Base-by-base conservation (phyloP, 495 filamentous ascomycete species). In the Penicillium cinerascens region DNA sequence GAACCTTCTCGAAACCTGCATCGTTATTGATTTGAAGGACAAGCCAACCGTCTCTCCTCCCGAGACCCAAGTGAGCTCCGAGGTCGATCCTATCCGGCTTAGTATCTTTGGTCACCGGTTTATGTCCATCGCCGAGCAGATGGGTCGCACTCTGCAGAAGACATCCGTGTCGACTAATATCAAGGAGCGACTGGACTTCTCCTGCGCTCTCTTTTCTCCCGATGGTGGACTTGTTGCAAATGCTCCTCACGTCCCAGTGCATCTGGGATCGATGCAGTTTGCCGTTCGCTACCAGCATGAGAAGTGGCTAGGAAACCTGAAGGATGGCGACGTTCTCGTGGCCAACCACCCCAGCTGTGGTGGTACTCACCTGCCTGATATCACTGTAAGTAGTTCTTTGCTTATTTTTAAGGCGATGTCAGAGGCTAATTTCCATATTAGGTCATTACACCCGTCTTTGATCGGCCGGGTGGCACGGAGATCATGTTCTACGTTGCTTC, bases 101-200 rank as follows among this genome's bases (percentile, higher is more conserved):
- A 95, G 85, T 65, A 95, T 98, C 52, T 98, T 98, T 60, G 90
- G 90, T 1, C 92, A 98, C 66, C 78, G 93, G 1, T 98, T 98
- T 74, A 98, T 98, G 93, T 91, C 92, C 11, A 97, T 98, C 64
- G 93, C 93, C 3, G 93, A 98, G 70, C 92, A 97, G 66, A 97
- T 97, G 92, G 93, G 93, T 4, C 77, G 91, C 47, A 92, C 93
- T 2, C 76, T 98, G 23, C 93, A 97, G 59, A 98, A 97, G 78
- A 98, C 93, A 0, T 92, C 89, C 55, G 93, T 98, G 42, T 95
- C 89, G 51, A 98, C 93, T 4, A 98, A 98, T 64, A 93, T 98
- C 61, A 98, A 98, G 62, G 93, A 98, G 69, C 85, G 93, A 2
- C 80, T 98, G 4, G 93, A 98, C 61, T 98, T 97, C 58, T 96